Conservation (phyloP, 192 early-diverging fungal genomes). For the Entomortierella beljakovae region DNA sequence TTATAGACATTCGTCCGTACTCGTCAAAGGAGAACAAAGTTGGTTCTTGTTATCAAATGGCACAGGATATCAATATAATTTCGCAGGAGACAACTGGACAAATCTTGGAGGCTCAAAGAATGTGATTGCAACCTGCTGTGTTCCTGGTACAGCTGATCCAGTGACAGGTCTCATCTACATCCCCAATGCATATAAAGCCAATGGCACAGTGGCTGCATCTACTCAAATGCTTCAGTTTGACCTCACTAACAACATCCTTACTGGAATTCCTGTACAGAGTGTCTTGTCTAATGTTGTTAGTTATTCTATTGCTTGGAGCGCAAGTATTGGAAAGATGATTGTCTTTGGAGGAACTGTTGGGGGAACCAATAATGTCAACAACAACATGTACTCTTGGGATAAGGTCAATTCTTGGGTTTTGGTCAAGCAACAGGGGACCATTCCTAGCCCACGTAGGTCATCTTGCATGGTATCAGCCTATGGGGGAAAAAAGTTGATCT, state of each 20-base stretch:
- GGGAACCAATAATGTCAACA: neutral
- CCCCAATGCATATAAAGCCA: neutral
- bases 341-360: neutral
- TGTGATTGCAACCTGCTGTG: neutral
- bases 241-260: neutral
- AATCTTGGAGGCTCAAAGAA: neutral
- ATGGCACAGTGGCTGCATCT: neutral
- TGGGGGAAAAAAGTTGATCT: constrained; percentile 13
- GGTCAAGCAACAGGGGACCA: neutral
- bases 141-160: constrained; percentile 2
- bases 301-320: neutral
- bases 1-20: neutral
- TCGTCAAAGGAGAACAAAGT: neutral
- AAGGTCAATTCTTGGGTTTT: neutral
- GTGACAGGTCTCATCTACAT: constrained; percentile 10
- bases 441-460: neutral
- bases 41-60: constrained; percentile 2
- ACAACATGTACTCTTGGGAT: neutral
- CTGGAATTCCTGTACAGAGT: neutral
- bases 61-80: neutral
- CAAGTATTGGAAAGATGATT: neutral
- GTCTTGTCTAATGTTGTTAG: neutral
- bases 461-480: constrained; percentile 24
- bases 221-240: neutral
- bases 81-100: neutral